These are phyloP conservation scores for Podospora tetraspora DNA, from an alignment of 495 filamentous ascomycete genomes.

Conservation along the genomic window DNA sequence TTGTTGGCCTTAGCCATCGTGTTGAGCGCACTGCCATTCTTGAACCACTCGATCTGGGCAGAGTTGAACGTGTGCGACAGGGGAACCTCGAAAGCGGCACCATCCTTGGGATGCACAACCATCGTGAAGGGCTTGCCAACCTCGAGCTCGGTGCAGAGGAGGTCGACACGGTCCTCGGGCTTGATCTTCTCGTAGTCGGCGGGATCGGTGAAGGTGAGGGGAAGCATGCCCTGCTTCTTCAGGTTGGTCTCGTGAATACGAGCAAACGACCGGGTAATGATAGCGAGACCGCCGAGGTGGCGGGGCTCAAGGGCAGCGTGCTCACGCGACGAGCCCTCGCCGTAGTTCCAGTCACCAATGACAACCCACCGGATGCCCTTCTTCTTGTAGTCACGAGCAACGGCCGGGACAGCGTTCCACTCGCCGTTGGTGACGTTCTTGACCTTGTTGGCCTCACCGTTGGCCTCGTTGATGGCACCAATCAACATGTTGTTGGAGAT, in stretches of 20 bases:
- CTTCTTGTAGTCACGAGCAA: conserved; percentile 97
- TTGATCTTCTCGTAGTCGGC: conserved; percentile 97
- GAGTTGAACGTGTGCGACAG: conserved; percentile 96
- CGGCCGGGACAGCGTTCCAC: conserved; percentile 83
- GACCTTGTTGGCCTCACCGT: conserved; percentile 97
- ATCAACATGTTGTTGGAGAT: conserved; percentile 99
- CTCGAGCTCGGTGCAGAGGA: conserved; percentile 82
- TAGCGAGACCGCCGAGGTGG: conserved; percentile 93
- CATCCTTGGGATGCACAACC: conserved; percentile 82
- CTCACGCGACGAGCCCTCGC: conserved; percentile 94
- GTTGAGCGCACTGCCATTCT: conserved; percentile 92
- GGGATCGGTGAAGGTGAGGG: conserved; percentile 87
- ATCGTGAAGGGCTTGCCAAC: conserved; percentile 94
- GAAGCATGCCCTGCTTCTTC: conserved; percentile 99
- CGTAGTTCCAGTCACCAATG: conserved; percentile 99
- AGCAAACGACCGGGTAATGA: conserved; percentile 93
- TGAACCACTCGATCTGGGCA: conserved; percentile 96
- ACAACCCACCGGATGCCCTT: conserved; percentile 96
- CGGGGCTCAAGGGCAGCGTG: conserved; percentile 96
- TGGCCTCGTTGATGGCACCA: conserved; percentile 90
- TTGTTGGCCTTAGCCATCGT: conserved; percentile 76
- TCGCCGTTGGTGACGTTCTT: conserved; percentile 83
- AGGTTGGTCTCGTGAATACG: conserved; percentile 99
- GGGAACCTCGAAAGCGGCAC: conserved; percentile 70
- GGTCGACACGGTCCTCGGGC: conserved; percentile 84